Percentiles rank a stretch among this genome's conserved stretches.
Evolutionary conservation across 169 alveolate species (phyloP).

Genomic region (Cryptosporidium sp.): DNA sequence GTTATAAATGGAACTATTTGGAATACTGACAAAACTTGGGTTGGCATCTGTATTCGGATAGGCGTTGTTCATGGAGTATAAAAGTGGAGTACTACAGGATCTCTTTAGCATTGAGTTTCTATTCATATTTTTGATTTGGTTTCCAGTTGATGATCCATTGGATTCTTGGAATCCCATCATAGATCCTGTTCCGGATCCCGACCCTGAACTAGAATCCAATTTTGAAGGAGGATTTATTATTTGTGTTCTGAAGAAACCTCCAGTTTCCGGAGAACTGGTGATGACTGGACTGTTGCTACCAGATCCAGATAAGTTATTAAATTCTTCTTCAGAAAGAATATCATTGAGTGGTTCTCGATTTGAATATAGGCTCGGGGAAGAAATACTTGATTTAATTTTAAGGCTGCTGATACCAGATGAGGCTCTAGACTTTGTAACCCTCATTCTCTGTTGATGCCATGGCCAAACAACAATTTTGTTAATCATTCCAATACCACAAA

Average conservation of each 20-base stretch:
- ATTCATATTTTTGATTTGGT: neutral
- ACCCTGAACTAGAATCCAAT: neutral
- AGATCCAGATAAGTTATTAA: neutral
- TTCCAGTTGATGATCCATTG: neutral
- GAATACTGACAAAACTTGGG: slow-evolving; percentile 9
- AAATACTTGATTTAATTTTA: slow-evolving; percentile 29
- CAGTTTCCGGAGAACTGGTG: neutral
- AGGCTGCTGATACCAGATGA: slow-evolving; percentile 21
- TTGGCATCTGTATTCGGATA: slow-evolving; percentile 42
- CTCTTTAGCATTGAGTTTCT: slow-evolving; percentile 31
- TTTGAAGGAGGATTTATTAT: neutral
- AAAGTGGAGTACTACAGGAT: slow-evolving; percentile 70
- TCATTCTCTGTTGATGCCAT: slow-evolving; percentile 69
- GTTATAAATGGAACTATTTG: neutral
- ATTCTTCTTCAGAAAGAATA: neutral
- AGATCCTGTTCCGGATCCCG: neutral
- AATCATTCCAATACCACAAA: slow-evolving; percentile 70
- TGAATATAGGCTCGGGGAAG: slow-evolving; percentile 24
- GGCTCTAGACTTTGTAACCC: neutral
- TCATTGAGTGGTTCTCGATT: neutral
- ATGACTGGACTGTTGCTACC: neutral
- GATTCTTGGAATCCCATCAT: neutral
- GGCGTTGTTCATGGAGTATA: slow-evolving; percentile 58
- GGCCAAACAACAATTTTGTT: slow-evolving; percentile 73
- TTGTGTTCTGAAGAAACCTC: slow-evolving; percentile 1